Conservation (phyloP, 177 flowering plant genomes). For the Vitis hybrid region DNA sequence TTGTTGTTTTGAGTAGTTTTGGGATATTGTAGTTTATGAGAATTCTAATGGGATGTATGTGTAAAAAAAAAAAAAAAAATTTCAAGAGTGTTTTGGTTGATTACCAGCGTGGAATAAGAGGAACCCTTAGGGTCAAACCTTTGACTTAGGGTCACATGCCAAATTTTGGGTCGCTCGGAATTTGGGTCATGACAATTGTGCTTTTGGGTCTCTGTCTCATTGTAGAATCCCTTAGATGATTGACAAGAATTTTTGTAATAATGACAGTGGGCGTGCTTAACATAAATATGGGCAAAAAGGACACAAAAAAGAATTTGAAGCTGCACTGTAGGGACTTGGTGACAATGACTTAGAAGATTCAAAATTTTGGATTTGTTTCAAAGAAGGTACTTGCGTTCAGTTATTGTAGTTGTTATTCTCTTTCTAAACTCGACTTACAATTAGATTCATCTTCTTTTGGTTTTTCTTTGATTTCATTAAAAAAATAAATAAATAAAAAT, state of each 20-base stretch:
- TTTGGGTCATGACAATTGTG: conserved; percentile 13
- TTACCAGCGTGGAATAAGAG: no score
- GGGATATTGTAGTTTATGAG: no score
- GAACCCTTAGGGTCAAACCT: no score
- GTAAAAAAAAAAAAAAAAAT: no score
- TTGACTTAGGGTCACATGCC: no score
- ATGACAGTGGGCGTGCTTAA: no score
- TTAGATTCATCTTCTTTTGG: neutral
- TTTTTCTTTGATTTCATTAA: neutral
- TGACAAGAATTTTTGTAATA: conserved; percentile 38
- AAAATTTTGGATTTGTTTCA: conserved; percentile 45
- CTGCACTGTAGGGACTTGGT: conserved; percentile 55
- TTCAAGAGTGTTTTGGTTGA: no score
- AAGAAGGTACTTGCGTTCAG: conserved; percentile 48
- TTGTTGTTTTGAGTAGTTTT: no score
- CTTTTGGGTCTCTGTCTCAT: conserved; percentile 61
- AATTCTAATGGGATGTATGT: no score
- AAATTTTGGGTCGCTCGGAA: no score
- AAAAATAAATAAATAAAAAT: neutral
- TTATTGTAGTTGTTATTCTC: conserved; percentile 40
- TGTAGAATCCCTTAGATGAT: conserved; percentile 90
- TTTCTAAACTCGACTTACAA: neutral
- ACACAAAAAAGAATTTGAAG: conserved; percentile 51
- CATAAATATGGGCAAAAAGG: conserved; percentile 59
- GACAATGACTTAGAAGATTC: neutral